Base-by-base conservation (phyloP, 2,329 filamentous ascomycete genomes). In the Neofusicoccum kwambonambiense region DNA sequence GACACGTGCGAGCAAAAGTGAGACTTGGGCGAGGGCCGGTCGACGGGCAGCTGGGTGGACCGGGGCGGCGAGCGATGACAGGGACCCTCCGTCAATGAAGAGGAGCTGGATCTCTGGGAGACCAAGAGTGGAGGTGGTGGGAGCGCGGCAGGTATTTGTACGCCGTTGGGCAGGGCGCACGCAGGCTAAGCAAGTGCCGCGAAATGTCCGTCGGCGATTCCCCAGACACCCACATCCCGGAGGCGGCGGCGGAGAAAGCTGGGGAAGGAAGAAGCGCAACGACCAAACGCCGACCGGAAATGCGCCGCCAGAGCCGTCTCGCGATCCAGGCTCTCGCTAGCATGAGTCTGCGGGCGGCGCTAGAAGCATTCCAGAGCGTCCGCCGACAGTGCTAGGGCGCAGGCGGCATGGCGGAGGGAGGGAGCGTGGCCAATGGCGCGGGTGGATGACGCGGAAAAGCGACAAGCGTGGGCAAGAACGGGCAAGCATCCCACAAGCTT, bases 341-440 rank as follows among this genome's bases (percentile, higher is more conserved):
- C 42, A 22, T 4, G 9, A 13, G 31, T n/a, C 31, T 19, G 6
- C n/a, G n/a, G 19, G 42, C 9, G 2, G 56, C 41, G 56, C 41
- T 60, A 60, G 56, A 60, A 60, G 56, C 42, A 47, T 60, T 60
- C 42, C 56, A 60, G 56, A 49, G 56, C 42, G 31, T 60, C 56
- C 56, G 56, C 56, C 56, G 56, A 60, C 31, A 1, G 7, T n/a
- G 41, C 56, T 60, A 60, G 42, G 7, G 31, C 56, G 13, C 2
- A 47, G 31, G 12, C n/a, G 56, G 56, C 42, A 47, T 47, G 42
- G 56, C 2, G 27, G n/a, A 9, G 15, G 22, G 42, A 4, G 7
- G 9, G 15, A 39, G 39, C 22, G 22, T 15, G 54, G 39, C 39
- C 37, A 45, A 34, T 31, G 37, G 54, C 4, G 27, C 13, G 8